Conservation (phyloP, 345 rosid species). For the Citrus cavaleriei region DNA sequence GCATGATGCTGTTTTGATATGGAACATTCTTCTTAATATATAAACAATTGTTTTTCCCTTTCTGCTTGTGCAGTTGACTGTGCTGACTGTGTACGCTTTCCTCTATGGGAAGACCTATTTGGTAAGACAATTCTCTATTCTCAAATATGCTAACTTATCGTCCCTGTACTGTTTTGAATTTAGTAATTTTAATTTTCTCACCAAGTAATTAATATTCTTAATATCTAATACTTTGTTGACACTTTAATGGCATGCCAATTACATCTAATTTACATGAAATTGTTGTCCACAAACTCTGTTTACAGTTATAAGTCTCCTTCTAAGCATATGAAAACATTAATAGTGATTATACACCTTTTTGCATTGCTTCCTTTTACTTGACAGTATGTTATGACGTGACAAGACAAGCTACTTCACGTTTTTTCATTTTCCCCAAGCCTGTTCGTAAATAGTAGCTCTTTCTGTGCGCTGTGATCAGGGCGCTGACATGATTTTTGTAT, state of each 20-base stretch:
- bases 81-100: conserved; percentile 80
- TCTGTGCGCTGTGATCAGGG: neutral
- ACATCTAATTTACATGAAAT: neutral
- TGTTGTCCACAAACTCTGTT: neutral
- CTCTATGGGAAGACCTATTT: conserved; percentile 88
- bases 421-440: neutral
- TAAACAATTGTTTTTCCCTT: conserved; percentile 18
- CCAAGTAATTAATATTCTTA: neutral
- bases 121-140: conserved; percentile 45
- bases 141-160: neutral
- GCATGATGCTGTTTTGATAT: neutral
- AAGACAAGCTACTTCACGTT: neutral
- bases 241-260: neutral
- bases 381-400: neutral
- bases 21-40: neutral
- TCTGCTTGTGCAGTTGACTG: conserved; percentile 69
- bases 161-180: neutral
- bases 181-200: neutral
- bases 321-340: neutral
- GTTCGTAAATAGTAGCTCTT: neutral
- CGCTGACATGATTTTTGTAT: conserved; percentile 12
- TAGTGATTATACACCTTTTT: neutral
- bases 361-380: neutral
- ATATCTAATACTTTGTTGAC: neutral
- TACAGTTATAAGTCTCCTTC: neutral